These are phyloP conservation scores for Apodospora peruviana DNA, from an alignment of 495 filamentous ascomycete species.

Conservation along the genomic window DNA sequence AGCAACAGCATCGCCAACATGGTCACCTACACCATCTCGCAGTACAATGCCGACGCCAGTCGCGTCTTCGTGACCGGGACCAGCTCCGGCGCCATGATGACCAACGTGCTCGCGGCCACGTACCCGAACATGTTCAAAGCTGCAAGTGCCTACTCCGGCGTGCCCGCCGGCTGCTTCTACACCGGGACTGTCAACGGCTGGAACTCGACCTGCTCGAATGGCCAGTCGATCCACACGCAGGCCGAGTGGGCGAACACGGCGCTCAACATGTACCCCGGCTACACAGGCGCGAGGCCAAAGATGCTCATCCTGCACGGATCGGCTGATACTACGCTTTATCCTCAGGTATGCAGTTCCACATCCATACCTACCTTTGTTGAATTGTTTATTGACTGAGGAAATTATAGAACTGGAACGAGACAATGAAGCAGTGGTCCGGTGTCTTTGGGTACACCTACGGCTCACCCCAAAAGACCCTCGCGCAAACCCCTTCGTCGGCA, in stretches of 20 bases:
- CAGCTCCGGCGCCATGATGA: constrained; percentile 47
- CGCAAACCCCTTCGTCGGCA: constrained; percentile 21
- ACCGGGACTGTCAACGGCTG: constrained; percentile 39
- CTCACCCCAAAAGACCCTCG: constrained; percentile 21
- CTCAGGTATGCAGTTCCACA: constrained; percentile 13
- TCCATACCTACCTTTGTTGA: too few relatives aligned
- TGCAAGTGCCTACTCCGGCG: constrained; percentile 52
- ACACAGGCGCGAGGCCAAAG: constrained; percentile 46
- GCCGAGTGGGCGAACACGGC: constrained; percentile 41
- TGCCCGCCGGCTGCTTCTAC: constrained; percentile 56
- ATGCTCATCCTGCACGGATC: constrained; percentile 54
- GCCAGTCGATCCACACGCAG: constrained; percentile 32
- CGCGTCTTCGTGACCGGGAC: constrained; percentile 49
- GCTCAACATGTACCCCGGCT: constrained; percentile 41
- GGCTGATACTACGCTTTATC: constrained; percentile 41
- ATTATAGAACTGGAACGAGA: constrained; percentile 44
- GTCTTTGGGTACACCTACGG: constrained; percentile 37
- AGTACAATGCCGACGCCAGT: constrained; percentile 43
- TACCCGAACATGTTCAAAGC: constrained; percentile 55
- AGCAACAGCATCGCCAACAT: constrained; percentile 56
- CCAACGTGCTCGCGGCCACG: constrained; percentile 52
- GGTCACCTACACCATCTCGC: constrained; percentile 46
- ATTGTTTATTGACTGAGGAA: too few relatives aligned
- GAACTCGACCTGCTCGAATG: constrained; percentile 40
- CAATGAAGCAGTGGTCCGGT: constrained; percentile 48